These are phyloP conservation scores for Suhomyces chickasaworum DNA, from an alignment of 1,139 yeast species.

Conservation along the genomic window DNA sequence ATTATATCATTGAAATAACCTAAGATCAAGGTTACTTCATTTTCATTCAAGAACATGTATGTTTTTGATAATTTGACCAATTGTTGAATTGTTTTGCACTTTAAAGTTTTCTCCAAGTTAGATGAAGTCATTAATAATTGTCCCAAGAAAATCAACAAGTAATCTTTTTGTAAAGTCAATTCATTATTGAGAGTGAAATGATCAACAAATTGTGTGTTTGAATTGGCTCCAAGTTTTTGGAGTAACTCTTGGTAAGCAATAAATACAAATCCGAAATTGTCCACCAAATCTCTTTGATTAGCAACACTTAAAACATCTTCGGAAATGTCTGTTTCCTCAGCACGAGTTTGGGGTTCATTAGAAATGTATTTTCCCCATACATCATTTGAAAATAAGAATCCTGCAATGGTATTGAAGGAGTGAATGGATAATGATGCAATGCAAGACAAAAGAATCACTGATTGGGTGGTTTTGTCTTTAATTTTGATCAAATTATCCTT, in stretches of 20 bases:
- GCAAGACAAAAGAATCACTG: constrained; percentile 59
- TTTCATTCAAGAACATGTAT: constrained; percentile 45
- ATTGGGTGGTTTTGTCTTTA: constrained; percentile 59
- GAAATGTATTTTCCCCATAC: constrained; percentile 44
- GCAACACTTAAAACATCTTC: constrained; percentile 46
- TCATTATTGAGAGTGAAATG: constrained; percentile 22
- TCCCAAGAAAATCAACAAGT: constrained; percentile 62
- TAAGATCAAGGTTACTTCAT: constrained; percentile 63
- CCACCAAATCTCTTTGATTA: constrained; percentile 61
- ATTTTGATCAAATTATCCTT: constrained; percentile 53
- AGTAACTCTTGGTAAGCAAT: constrained; percentile 31
- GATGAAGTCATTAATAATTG: constrained; percentile 70
- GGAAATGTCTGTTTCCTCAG: constrained; percentile 19
- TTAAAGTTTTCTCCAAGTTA: constrained; percentile 63
- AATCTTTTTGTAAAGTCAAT: constrained; percentile 57
- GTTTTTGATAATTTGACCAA: constrained; percentile 56
- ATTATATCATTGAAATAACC: constrained; percentile 69
- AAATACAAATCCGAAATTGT: constrained; percentile 58
- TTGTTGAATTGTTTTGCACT: constrained; percentile 67
- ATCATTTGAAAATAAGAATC: constrained; percentile 33
- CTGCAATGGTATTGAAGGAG: constrained; percentile 51
- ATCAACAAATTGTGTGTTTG: constrained; percentile 15
- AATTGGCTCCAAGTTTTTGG: constrained; percentile 16
- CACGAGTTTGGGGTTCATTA: constrained; percentile 18
- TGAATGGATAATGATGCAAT: constrained; percentile 43